Conservation (phyloP, 2,329 filamentous ascomycete species). For the Aspergillus awamori region DNA sequence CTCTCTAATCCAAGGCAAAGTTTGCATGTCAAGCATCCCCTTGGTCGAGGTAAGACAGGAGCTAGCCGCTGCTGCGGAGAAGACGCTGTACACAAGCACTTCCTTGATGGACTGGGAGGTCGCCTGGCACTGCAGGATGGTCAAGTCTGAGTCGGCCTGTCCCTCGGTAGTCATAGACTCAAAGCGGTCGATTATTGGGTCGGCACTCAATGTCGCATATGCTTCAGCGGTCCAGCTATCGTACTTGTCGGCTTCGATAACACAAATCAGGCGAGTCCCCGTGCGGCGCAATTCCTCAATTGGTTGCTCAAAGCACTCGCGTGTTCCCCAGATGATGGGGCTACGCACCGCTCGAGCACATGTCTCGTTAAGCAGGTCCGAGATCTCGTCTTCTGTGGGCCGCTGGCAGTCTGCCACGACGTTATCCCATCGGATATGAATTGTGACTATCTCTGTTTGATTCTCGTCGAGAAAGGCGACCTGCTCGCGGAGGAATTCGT, state of each 20-base stretch:
- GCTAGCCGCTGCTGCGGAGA: not conserved
- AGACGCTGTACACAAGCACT: slow-evolving; percentile 5
- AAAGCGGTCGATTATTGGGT: slow-evolving; percentile 1
- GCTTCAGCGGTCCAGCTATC: slow-evolving; percentile 10
- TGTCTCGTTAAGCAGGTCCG: not conserved
- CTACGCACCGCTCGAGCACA: not conserved
- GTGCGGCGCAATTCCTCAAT: slow-evolving; percentile 1
- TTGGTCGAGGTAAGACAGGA: slow-evolving; percentile 7
- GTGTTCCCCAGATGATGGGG: slow-evolving; percentile 1
- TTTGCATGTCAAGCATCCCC: slow-evolving; percentile 4
- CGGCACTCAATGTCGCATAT: slow-evolving; percentile 2
- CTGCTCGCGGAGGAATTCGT: slow-evolving; percentile 8
- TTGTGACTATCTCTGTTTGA: not conserved
- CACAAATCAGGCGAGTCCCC: not conserved
- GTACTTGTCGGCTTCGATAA: slow-evolving; percentile 9
- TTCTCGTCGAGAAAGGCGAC: slow-evolving; percentile 10
- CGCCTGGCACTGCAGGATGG: slow-evolving; percentile 9
- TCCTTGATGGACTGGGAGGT: slow-evolving; percentile 10
- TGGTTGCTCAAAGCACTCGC: slow-evolving; percentile 4
- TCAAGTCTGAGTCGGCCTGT: not conserved
- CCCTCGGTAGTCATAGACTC: slow-evolving; percentile 8
- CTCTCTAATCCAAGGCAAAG: slow-evolving; percentile 5
- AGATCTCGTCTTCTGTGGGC: not conserved
- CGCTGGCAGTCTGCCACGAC: slow-evolving; percentile 5
- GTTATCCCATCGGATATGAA: slow-evolving; percentile 9